Evolutionary conservation across 352 stramenopile genomes (phyloP), one percentile per base, ranked within the genome.

Genomic region (Phytophthora ramorum): DNA sequence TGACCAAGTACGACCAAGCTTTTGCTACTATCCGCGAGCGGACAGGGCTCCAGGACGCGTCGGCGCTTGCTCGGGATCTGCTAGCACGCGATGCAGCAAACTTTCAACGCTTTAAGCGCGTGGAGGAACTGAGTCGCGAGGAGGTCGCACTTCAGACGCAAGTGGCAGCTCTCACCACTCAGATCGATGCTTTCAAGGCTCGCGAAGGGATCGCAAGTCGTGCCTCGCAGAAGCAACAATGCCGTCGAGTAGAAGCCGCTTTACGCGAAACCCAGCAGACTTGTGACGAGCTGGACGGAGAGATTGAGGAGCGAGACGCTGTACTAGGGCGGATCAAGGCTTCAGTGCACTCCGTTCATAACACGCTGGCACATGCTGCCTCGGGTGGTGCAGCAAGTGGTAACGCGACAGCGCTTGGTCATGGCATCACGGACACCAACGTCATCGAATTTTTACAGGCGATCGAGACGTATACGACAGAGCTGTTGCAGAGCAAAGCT

Each of bases 101-200:
- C 50, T 93, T 93, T 47, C 87, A 92, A 66, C 84, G 81, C 20
- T 93, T 93, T 61, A 87, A 90, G 60, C 82, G 79, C 32, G 83
- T 91, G 10, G 85, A 93, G 46, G 80, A 83, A 41, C 54, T 93
- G 7, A 79, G 88, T 41, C 72, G 75, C 7, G 85, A 93, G 40
- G 77, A 91, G 47, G 78, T 78, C 0, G 57, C 66, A 10, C 48
- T 92, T 9, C 80, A 85, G 35, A 62, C 61, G 0, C 76, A 92
- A 57, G 63, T 88, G 7, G 81, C 87, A 14, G 28, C 67, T 30
- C 78, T 90, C 35, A 75, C 69, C 0, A 26, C 64, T 3, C 71
- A 78, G n/a, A 79, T 90, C 16, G 81, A 92, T 13, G 64, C 74
- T n/a, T 91, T 85, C 58, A 91, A 91, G 32, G 76, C 81, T 4